phyloP scores from a whole-genome alignment of 495 filamentous ascomycete species.

The Clohesyomyces aquaticus region DNA sequence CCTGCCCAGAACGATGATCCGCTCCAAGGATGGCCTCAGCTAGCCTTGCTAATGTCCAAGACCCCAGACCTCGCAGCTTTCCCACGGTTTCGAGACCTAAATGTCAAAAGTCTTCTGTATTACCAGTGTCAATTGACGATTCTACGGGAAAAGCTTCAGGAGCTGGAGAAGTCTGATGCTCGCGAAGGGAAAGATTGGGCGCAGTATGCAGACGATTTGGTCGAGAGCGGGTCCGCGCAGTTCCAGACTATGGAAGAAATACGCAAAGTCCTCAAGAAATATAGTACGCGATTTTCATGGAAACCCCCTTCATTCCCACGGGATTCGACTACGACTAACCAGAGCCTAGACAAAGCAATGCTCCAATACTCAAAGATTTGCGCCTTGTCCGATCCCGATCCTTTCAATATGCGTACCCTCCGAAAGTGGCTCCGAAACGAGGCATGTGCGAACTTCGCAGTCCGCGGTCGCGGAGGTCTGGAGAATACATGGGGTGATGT shows the following conservation, averaged over 20 bases:
- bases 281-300: constrained; percentile 8
- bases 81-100: constrained; percentile 39
- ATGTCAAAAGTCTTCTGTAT: constrained; percentile 46
- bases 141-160: background rate
- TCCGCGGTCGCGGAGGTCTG: background rate
- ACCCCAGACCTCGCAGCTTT: constrained; percentile 41
- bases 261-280: constrained; percentile 10
- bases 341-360: constrained; percentile 9
- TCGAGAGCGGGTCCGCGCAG: background rate
- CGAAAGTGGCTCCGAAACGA: constrained; percentile 10
- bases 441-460: background rate
- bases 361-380: background rate
- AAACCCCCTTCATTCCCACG: background rate
- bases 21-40: constrained; percentile 39
- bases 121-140: constrained; percentile 33
- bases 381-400: constrained; percentile 10
- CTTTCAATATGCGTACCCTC: constrained; percentile 18
- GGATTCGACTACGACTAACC: background rate
- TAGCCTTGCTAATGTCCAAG: constrained; percentile 37
- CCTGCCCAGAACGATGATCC: constrained; percentile 1
- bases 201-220: background rate
- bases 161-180: background rate
- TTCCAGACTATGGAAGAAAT: constrained; percentile 3
- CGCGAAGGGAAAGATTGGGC: background rate
- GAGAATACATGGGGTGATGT: constrained; percentile 11